Conservation (phyloP, 345 rosid genomes). For the Anastatica hierochuntica region DNA sequence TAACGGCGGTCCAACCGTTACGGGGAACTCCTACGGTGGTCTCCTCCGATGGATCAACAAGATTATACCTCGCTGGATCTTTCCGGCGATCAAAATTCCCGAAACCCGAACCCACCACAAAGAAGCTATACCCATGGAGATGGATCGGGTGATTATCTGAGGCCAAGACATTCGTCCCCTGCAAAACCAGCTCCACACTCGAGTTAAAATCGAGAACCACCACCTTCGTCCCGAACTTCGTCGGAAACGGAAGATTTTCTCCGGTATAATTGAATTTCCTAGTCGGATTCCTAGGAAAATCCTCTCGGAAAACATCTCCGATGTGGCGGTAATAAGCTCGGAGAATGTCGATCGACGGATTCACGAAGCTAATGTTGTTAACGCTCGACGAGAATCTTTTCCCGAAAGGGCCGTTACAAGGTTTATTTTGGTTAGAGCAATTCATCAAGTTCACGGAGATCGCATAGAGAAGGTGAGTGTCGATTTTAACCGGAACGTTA, state of each 20-base stretch:
- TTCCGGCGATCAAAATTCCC: constrained; percentile 60
- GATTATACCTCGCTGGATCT: constrained; percentile 60
- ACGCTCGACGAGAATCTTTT: constrained; percentile 76
- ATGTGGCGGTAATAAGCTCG: constrained; percentile 62
- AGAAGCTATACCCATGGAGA: constrained; percentile 73
- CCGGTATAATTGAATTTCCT: constrained; percentile 35
- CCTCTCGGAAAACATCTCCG: constrained; percentile 66
- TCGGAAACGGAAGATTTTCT: constrained; percentile 81
- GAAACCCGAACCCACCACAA: constrained; percentile 59
- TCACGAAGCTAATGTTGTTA: constrained; percentile 64
- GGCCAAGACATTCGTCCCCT: constrained; percentile 69
- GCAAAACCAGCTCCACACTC: constrained; percentile 60
- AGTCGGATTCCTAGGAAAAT: constrained; percentile 74
- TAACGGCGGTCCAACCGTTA: constrained; percentile 84
- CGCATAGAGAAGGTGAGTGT: constrained; percentile 24
- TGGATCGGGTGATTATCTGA: constrained; percentile 77
- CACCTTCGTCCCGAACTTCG: constrained; percentile 57
- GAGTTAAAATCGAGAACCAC: constrained; percentile 61
- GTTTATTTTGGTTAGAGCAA: constrained; percentile 55
- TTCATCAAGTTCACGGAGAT: constrained; percentile 51
- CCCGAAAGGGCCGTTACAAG: constrained; percentile 73
- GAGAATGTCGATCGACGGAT: constrained; percentile 56
- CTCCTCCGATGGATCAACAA: constrained; percentile 63
- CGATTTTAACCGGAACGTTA: constrained; percentile 30
- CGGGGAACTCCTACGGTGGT: constrained; percentile 77